These are phyloP conservation scores for Auriscalpium microsporum DNA, from an alignment of 768 basidiomycete species.

Conservation along the genomic window DNA sequence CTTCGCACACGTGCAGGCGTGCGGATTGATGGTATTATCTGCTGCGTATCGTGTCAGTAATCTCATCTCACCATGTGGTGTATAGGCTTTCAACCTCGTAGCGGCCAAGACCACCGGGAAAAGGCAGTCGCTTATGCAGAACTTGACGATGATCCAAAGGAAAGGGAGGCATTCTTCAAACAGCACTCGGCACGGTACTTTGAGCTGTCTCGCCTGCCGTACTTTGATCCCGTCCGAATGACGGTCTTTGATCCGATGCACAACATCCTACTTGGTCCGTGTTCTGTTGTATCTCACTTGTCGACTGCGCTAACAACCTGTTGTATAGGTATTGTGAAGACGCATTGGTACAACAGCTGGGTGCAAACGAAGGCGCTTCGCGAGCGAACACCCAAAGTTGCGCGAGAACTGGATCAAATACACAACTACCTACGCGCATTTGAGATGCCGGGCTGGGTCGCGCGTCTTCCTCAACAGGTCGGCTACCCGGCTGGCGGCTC, in stretches of 20 bases:
- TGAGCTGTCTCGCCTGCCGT: conserved; percentile 9
- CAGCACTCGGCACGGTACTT: conserved; percentile 6
- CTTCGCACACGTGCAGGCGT: too few relatives aligned
- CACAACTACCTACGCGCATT: conserved; percentile 11
- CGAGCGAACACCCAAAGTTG: neutral
- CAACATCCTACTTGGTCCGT: conserved; percentile 6
- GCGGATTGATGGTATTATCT: too few relatives aligned
- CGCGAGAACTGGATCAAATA: neutral
- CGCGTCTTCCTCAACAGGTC: conserved; percentile 18
- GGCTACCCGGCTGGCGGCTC: conserved; percentile 25
- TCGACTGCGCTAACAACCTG: neutral
- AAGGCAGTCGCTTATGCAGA: too few relatives aligned
- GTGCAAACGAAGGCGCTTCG: conserved; percentile 7
- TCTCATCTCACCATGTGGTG: too few relatives aligned
- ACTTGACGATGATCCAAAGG: too few relatives aligned
- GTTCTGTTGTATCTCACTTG: neutral
- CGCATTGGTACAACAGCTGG: conserved; percentile 20
- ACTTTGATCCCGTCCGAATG: conserved; percentile 12
- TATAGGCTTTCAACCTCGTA: too few relatives aligned
- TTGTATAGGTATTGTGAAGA: conserved; percentile 19
- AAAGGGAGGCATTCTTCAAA: neutral
- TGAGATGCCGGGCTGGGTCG: conserved; percentile 22
- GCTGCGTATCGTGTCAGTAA: too few relatives aligned
- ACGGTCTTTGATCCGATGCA: conserved; percentile 15
- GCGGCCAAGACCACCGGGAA: too few relatives aligned